Evolutionary conservation across 176 grass and related monocot genomes (phyloP).

Genomic region (Rhipidocladum racemiflorum): DNA sequence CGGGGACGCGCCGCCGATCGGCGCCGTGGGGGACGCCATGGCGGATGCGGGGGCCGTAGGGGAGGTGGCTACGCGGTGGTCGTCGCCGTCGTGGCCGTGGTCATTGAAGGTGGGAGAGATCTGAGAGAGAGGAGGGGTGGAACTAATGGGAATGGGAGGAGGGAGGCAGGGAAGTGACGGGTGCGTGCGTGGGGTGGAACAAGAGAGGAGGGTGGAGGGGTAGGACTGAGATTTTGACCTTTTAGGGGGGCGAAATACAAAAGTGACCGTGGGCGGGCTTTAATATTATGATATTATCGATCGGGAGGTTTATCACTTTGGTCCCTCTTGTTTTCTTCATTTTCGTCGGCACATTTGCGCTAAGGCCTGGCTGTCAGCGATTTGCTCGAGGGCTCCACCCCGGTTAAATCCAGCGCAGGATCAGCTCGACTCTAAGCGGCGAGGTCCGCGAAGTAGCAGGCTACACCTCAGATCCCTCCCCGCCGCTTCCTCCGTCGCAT

Average conservation of each 20-base stretch:
- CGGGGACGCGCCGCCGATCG: constrained; percentile 58
- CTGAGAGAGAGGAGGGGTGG: constrained; percentile 25
- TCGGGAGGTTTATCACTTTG: background rate
- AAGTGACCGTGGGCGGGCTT: background rate
- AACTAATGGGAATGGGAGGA: constrained; percentile 32
- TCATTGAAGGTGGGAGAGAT: constrained; percentile 50
- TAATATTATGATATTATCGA: too few species aligned
- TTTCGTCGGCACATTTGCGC: background rate
- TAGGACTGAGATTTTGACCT: constrained; percentile 27
- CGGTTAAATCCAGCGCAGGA: background rate
- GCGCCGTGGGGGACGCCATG: constrained; percentile 41
- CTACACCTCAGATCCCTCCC: background rate
- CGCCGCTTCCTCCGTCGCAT: background rate
- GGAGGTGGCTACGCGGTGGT: constrained; percentile 22
- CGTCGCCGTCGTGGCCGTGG: background rate
- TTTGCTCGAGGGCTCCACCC: background rate
- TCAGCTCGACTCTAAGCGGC: background rate
- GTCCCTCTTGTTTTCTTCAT: background rate
- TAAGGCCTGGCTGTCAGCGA: background rate
- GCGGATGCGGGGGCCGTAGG: background rate
- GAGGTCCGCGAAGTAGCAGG: background rate
- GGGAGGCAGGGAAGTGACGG: constrained; percentile 11
- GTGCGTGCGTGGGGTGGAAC: constrained; percentile 38
- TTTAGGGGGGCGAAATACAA: background rate
- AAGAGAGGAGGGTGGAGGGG: constrained; percentile 26